Conservation (phyloP, 352 stramenopile species). For the Pythium rhizo-oryzae region DNA sequence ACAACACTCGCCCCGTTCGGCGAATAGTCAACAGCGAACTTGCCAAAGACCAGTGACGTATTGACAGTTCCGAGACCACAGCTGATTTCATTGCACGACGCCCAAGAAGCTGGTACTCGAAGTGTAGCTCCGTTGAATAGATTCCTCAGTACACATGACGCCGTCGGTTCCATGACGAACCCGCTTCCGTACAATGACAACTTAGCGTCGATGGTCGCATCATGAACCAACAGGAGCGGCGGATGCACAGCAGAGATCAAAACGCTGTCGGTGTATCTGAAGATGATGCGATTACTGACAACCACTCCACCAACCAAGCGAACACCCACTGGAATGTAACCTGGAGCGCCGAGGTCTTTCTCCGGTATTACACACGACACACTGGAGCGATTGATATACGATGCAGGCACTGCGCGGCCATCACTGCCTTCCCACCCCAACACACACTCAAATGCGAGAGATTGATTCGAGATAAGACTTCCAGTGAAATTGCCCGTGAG, state of each 20-base stretch:
- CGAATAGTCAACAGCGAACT: constrained; percentile 10
- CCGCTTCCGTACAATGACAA: constrained; percentile 9
- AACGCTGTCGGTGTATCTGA: constrained; percentile 5
- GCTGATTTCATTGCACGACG: constrained; percentile 32
- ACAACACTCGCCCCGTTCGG: constrained; percentile 7
- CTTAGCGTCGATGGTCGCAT: neutral
- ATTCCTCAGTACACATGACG: constrained; percentile 11
- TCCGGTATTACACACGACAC: constrained; percentile 34
- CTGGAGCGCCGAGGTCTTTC: constrained; percentile 16
- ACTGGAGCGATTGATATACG: constrained; percentile 30
- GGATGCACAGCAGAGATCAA: constrained; percentile 3
- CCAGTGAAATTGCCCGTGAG: constrained; percentile 9
- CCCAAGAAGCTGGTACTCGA: constrained; percentile 9
- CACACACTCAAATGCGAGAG: constrained; percentile 25
- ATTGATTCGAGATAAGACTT: neutral
- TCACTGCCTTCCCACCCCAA: constrained; percentile 38
- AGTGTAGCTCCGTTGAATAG: neutral
- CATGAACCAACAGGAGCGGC: neutral
- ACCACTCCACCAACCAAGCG: constrained; percentile 19
- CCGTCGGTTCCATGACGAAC: constrained; percentile 3
- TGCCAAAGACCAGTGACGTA: neutral
- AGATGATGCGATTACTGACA: constrained; percentile 40
- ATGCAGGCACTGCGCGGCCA: neutral
- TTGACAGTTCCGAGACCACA: neutral
- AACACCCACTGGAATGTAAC: constrained; percentile 39